A percentile compares a stretch with the other conserved stretches of the same genome.
Conservation (phyloP, 164 flowering plant genomes). For the Magnolia officinalis region DNA sequence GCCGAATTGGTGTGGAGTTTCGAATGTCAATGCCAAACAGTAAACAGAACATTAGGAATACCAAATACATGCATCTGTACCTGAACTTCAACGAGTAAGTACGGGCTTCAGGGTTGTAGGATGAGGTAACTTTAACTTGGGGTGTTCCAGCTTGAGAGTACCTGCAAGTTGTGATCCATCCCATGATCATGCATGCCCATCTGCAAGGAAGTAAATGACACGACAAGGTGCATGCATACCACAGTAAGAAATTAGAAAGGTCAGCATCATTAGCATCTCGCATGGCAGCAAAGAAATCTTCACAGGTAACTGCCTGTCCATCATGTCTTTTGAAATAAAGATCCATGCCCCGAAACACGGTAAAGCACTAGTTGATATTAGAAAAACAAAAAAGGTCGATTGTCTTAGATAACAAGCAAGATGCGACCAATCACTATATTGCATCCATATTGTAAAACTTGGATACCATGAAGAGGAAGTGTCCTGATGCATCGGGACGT, state of each 20-base stretch:
- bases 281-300: constrained; percentile 97
- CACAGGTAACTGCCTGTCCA: constrained; percentile 98
- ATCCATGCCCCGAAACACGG: constrained; percentile 78
- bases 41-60: background rate
- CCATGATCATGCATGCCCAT: constrained; percentile 7
- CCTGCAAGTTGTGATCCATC: constrained; percentile 39
- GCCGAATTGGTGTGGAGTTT: background rate
- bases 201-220: background rate
- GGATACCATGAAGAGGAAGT: no score
- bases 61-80: constrained; percentile 26
- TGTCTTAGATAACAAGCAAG: background rate
- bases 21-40: background rate
- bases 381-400: background rate
- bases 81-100: constrained; percentile 80
- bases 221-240: constrained; percentile 33
- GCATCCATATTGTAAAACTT: no score
- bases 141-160: constrained; percentile 99
- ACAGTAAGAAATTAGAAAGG: constrained; percentile 70
- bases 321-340: constrained; percentile 94
- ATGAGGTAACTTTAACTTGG: constrained; percentile 63
- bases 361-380: no score
- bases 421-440: background rate
- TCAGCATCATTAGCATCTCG: constrained; percentile 90
- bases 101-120: constrained; percentile 63
- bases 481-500: no score